Evolutionary conservation across 805 yeast species (phyloP).

Genomic region (Candida verbasci): DNA sequence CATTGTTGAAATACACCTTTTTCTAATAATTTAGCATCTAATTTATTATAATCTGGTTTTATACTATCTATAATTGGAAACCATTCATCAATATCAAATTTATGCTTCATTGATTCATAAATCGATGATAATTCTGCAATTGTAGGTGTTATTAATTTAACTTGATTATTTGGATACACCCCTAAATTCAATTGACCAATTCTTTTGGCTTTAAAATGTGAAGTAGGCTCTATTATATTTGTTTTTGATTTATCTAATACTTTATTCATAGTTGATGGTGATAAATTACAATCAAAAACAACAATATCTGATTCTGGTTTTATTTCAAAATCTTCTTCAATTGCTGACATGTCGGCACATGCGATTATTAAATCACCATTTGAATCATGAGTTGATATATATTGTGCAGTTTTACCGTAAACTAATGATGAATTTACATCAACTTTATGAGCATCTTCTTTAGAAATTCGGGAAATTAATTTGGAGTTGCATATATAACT

Average conservation of each 20-base stretch:
- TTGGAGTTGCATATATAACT: conserved; percentile 24
- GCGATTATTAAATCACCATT: conserved; percentile 69
- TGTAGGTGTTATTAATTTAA: conserved; percentile 66
- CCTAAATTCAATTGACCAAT: conserved; percentile 36
- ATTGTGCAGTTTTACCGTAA: conserved; percentile 55
- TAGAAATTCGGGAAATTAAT: conserved; percentile 58
- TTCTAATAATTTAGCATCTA: conserved; percentile 33
- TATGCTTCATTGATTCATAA: conserved; percentile 42
- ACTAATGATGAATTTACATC: conserved; percentile 40
- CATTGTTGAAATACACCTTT: conserved; percentile 61
- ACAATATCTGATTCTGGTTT: conserved; percentile 49
- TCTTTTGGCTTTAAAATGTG: conserved; percentile 55
- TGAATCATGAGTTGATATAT: conserved; percentile 60
- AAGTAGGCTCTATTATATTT: conserved; percentile 71
- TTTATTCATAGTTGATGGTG: conserved; percentile 34
- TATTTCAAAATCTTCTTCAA: conserved; percentile 42
- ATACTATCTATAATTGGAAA: conserved; percentile 64
- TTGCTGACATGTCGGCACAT: conserved; percentile 78
- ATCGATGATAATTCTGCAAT: conserved; percentile 54
- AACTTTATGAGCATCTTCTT: conserved; percentile 50
- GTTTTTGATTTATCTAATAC: conserved; percentile 19
- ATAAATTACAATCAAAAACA: conserved; percentile 67
- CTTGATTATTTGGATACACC: conserved; percentile 45
- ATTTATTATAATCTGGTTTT: conserved; percentile 30
- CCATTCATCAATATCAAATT: conserved; percentile 58